Conservation (phyloP, 352 stramenopile genomes). For the Phytophthora hibernalis region DNA sequence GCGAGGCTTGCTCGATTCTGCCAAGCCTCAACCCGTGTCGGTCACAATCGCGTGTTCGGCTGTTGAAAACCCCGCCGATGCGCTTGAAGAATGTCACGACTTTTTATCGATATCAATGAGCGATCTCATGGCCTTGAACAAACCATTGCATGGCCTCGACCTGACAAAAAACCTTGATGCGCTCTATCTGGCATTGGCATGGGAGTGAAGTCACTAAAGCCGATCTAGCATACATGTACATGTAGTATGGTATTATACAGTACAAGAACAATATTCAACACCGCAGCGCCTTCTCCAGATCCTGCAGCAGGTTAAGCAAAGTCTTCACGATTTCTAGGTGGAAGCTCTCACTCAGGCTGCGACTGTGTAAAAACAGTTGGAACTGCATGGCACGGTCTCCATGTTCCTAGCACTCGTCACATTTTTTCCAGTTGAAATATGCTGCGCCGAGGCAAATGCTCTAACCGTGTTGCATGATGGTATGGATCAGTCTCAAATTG, state of each 20-base stretch:
- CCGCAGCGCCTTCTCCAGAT: too few species aligned
- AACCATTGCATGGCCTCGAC: constrained; percentile 43
- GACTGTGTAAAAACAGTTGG: too few species aligned
- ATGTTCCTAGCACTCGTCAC: constrained; percentile 60
- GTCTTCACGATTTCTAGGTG: too few species aligned
- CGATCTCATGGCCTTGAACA: constrained; percentile 47
- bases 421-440: constrained; percentile 80
- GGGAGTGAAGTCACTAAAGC: constrained; percentile 16
- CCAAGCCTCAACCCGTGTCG: neutral
- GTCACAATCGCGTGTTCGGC: constrained; percentile 19
- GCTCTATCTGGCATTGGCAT: constrained; percentile 12
- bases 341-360: too few species aligned
- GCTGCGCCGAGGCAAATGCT: constrained; percentile 65
- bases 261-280: too few species aligned
- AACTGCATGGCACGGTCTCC: too few species aligned
- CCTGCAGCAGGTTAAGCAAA: too few species aligned
- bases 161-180: constrained; percentile 28
- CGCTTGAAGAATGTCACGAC: constrained; percentile 27
- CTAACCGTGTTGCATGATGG: constrained; percentile 64
- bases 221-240: too few species aligned
- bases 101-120: constrained; percentile 50
- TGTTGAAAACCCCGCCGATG: neutral
- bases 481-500: constrained; percentile 33
- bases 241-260: too few species aligned
- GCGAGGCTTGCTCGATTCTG: constrained; percentile 25